A percentile compares a stretch with the other conserved stretches of the same genome.
These are phyloP conservation scores for Myriosclerotinia curreyana DNA, from an alignment of 2,329 filamentous ascomycete genomes.

Conservation along the genomic window DNA sequence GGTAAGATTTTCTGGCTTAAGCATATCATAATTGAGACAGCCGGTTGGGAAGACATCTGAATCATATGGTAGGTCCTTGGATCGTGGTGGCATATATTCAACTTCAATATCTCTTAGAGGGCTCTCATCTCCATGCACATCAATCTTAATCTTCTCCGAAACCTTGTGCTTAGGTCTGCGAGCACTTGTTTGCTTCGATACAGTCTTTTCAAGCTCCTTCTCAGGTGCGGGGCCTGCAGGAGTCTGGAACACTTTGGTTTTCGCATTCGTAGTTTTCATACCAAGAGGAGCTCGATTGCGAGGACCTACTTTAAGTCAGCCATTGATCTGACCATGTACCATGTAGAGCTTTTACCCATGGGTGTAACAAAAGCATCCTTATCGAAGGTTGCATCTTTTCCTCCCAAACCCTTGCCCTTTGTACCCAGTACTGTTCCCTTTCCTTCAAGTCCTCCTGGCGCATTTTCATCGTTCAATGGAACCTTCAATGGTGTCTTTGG, in stretches of 20 bases:
- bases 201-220: slow-evolving; percentile 61
- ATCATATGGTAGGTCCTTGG: slow-evolving; percentile 63
- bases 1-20: slow-evolving; percentile 57
- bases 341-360: slow-evolving; percentile 55
- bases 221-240: slow-evolving; percentile 59
- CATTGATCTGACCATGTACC: slow-evolving; percentile 37
- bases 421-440: slow-evolving; percentile 48
- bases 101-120: slow-evolving; percentile 60
- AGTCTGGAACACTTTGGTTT: slow-evolving; percentile 65
- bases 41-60: slow-evolving; percentile 64
- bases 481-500: slow-evolving; percentile 82
- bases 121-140: slow-evolving; percentile 55
- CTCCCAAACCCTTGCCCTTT: slow-evolving; percentile 56
- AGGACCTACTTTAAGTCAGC: slow-evolving; percentile 38
- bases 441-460: slow-evolving; percentile 53
- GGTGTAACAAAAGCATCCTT: slow-evolving; percentile 75
- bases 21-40: slow-evolving; percentile 53
- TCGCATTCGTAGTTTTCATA: slow-evolving; percentile 95
- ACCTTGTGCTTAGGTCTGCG: slow-evolving; percentile 56
- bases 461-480: slow-evolving; percentile 82
- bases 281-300: slow-evolving; percentile 78
- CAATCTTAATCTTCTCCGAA: slow-evolving; percentile 58
- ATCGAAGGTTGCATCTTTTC: slow-evolving; percentile 46
- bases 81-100: slow-evolving; percentile 82
- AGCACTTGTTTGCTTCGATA: slow-evolving; percentile 51